Evolutionary conservation across 2,329 filamentous ascomycete species (phyloP), one percentile per base, ranked within the genome.

Genomic region (Grosmannia serpens): DNA sequence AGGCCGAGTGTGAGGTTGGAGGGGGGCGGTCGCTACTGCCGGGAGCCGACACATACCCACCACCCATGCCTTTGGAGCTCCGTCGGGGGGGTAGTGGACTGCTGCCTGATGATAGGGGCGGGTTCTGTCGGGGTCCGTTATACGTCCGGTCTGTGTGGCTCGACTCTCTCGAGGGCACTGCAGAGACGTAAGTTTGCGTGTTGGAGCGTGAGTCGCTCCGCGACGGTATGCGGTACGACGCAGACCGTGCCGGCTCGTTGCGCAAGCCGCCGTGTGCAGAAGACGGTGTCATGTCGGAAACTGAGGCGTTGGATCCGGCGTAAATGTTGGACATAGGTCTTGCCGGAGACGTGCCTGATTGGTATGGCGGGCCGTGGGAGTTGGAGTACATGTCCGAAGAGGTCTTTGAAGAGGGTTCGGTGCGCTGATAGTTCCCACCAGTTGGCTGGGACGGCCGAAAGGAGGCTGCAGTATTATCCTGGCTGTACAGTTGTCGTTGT

Each of bases 61-160:
- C 79, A 46, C 79, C 81, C 71, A 87, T 81, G 51, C 87, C 84
- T 68, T 85, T 83, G 13, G 91, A 96, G 66, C 85, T 87, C 68
- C 87, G 82, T 65, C 91, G 83, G 49, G 88, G 87, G 51, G 90
- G 89, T 60, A 87, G 70, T 17, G 85, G 82, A 6, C 81, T 83
- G 68, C 81, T 84, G 17, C 76, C 78, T 33, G 73, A 70, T 44
- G 78, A 68, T 47, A 74, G 47, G 4, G 71, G 75, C 54, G 81
- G 75, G 63, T 82, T 83, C 56, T 78, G 77, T 22, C 63, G 64
- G 60, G 78, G 75, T 61, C 62, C 61, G 38, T 63, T 61, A 56
- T 65, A 65, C 3, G 61, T 61, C n/a, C 62, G 60, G 41, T 64
- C 62, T 15, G 58, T 60, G 26, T 65, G 63, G 67, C 84, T 90